Evolutionary conservation across 352 stramenopile genomes (phyloP), one percentile per base, ranked within the genome.

Genomic region (Globisporangium cylindrosporum): DNA sequence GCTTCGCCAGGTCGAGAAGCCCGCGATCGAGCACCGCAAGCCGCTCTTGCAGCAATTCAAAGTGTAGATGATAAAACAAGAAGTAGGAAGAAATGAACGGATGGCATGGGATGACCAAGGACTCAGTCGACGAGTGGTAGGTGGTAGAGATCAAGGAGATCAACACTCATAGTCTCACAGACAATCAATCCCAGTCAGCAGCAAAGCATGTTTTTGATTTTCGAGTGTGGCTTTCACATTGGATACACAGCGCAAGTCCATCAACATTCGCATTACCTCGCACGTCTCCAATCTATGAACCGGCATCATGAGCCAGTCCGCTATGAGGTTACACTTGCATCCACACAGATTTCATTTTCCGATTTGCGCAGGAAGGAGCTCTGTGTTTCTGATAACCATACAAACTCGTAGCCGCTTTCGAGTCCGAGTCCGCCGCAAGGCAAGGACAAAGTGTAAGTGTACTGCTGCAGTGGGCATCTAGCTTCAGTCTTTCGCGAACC

Each of bases 1-100:
- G 29, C 72, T 98, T 54, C 86, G 86, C 51, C 81, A 93, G 67
- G 88, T 94, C 0, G 86, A 94, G 18, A 92, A 92, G 72, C 88
- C 88, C 7, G 68, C 73, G 22, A 74, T 95, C 14, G 74, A 82
- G 71, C 84, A 91, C 61, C 78, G 88, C 25, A 80, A 76, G 72
- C 84, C 84, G 38, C 65, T 92, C 62, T 66, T 92, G 34, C 59
- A 75, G 62, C 66, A 73, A 49, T 62, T 81, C 55, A 70, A 72
- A 34, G n/a, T 76, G 53, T 78, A 71, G 59, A 22, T 15, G 29
- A 34, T 29, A n/a, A n/a, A n/a, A 4, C 15, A 27, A 36, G 51
- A 27, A 36, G 51, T 22, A 58, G 22, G 24, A 56, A 43, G 14
- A 14, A 46, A 46, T 46, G n/a, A 20, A 18, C 32, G 22, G 49